Evolutionary conservation across 306 rosid species (phyloP).

Genomic region (Spatholobus suberectus): DNA sequence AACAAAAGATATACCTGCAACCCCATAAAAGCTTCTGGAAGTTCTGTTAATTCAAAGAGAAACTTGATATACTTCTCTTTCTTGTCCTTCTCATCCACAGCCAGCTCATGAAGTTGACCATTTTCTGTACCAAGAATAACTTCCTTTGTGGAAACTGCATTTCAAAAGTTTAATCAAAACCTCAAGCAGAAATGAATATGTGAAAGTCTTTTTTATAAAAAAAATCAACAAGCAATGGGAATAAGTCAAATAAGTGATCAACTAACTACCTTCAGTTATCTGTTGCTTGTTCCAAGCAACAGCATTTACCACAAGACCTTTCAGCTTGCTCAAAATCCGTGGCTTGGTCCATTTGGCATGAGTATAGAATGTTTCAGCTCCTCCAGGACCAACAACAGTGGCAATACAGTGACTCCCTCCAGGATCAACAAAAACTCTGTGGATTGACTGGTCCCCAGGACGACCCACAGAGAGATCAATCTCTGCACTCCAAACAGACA

Average conservation of each 20-base stretch:
- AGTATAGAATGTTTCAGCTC: constrained; percentile 87
- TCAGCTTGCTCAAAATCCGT: constrained; percentile 77
- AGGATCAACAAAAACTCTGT: constrained; percentile 93
- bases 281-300: constrained; percentile 95
- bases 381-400: constrained; percentile 76
- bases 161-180: constrained; percentile 41
- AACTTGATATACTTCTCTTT: constrained; percentile 87
- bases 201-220: background rate
- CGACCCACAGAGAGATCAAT: constrained; percentile 87
- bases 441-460: constrained; percentile 95
- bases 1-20: constrained; percentile 64
- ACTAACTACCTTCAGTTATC: constrained; percentile 85
- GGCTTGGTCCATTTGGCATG: constrained; percentile 97
- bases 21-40: constrained; percentile 88
- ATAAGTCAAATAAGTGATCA: constrained; percentile 16
- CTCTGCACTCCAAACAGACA: constrained; percentile 58
- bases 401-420: constrained; percentile 98
- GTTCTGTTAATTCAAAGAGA: constrained; percentile 73
- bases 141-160: constrained; percentile 87
- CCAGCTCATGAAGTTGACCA: constrained; percentile 85
- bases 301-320: constrained; percentile 86
- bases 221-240: constrained; percentile 23
- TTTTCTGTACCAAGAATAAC: constrained; percentile 86
- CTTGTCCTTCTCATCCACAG: constrained; percentile 97
- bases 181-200: constrained; percentile 31